Percentiles rank a stretch among this genome's conserved stretches.
phyloP scores from a whole-genome alignment of 2,329 filamentous ascomycete genomes.

The Ophiostoma sp. region DNA sequence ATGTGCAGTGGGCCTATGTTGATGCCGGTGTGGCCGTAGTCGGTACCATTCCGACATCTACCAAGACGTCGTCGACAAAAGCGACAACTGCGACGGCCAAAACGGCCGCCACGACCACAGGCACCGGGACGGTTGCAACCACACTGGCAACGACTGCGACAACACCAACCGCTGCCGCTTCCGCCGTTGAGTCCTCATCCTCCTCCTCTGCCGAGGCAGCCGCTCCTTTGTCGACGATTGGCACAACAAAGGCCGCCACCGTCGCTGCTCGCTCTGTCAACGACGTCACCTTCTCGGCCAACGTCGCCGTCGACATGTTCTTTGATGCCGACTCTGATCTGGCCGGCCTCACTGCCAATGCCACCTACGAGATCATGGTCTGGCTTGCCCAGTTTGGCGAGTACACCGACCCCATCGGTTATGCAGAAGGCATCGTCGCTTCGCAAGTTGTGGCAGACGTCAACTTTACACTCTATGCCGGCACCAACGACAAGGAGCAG shows the following conservation, averaged over 20 bases:
- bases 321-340: slow-evolving; percentile 47
- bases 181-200: slow-evolving; percentile 33
- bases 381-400: slow-evolving; percentile 50
- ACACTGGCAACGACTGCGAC: background rate
- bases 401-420: slow-evolving; percentile 51
- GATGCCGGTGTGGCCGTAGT: slow-evolving; percentile 44
- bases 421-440: slow-evolving; percentile 36
- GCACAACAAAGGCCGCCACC: background rate
- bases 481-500: slow-evolving; percentile 44
- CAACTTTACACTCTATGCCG: slow-evolving; percentile 47
- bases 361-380: slow-evolving; percentile 42
- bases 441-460: slow-evolving; percentile 43
- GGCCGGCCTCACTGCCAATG: slow-evolving; percentile 43
- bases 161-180: slow-evolving; percentile 49
- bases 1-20: slow-evolving; percentile 51
- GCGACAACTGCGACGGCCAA: background rate
- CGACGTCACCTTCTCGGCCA: slow-evolving; percentile 47
- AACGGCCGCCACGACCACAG: background rate
- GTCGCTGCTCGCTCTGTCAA: slow-evolving; percentile 54
- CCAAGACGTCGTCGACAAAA: slow-evolving; percentile 30
- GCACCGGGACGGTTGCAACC: background rate
- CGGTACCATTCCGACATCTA: slow-evolving; percentile 50
- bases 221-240: slow-evolving; percentile 16
- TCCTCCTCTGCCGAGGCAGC: slow-evolving; percentile 52
- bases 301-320: slow-evolving; percentile 62